Conservation (phyloP, 2,329 filamentous ascomycete species). For the Fusarium poae region DNA sequence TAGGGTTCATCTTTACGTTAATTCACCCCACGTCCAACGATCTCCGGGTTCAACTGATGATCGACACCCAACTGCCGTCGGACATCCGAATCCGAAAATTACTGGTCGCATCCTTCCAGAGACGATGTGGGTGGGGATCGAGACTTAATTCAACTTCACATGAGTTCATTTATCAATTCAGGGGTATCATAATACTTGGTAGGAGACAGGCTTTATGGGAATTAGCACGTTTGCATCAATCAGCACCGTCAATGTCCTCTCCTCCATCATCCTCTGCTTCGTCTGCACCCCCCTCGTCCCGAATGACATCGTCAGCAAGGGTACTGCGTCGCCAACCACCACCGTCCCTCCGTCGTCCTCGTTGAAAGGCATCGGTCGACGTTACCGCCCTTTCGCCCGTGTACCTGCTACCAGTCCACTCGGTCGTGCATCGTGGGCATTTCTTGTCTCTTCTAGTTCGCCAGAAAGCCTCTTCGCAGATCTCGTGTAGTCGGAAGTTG, state of each 20-base stretch:
- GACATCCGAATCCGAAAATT: slow-evolving; percentile 33
- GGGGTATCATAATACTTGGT: slow-evolving; percentile 42
- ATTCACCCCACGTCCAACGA: slow-evolving; percentile 30
- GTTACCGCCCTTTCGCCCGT: slow-evolving; percentile 71
- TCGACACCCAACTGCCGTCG: slow-evolving; percentile 39
- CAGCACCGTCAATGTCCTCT: slow-evolving; percentile 34
- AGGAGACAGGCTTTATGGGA: slow-evolving; percentile 1
- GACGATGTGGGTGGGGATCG: slow-evolving; percentile 6
- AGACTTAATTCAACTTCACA: slow-evolving; percentile 23
- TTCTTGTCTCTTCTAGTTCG: slow-evolving; percentile 70
- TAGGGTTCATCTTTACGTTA: not conserved
- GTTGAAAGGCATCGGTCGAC: slow-evolving; percentile 63
- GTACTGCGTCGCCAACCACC: slow-evolving; percentile 51
- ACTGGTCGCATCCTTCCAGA: slow-evolving; percentile 13
- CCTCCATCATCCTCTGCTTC: slow-evolving; percentile 45
- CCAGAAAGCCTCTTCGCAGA: slow-evolving; percentile 81
- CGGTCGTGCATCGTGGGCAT: slow-evolving; percentile 72
- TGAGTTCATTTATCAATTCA: slow-evolving; percentile 27
- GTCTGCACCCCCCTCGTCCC: slow-evolving; percentile 47
- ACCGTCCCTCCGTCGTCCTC: slow-evolving; percentile 55
- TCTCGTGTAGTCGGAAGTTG: slow-evolving; percentile 78
- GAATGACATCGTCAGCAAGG: slow-evolving; percentile 54
- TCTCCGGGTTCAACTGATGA: slow-evolving; percentile 26
- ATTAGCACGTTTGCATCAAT: slow-evolving; percentile 17
- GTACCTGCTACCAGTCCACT: slow-evolving; percentile 64